Base-by-base conservation (phyloP, 228 moss, liverwort and hornwort species). In the Sphagnum fallax region DNA sequence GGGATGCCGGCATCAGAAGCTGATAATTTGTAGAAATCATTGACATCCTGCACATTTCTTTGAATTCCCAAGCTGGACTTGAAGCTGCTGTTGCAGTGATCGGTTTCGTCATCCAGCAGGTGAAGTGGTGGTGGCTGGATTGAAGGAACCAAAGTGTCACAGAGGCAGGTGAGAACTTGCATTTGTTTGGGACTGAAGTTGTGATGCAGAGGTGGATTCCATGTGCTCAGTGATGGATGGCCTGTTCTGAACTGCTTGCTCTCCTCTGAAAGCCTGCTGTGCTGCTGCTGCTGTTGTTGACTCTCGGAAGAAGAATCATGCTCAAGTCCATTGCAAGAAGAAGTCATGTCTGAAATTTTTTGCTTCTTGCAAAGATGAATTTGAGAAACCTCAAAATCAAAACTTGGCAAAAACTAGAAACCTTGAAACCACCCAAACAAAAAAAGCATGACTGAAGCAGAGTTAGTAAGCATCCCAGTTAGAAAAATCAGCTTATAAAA, bases 61-160 rank as follows among this genome's bases (percentile, higher is more conserved):
- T 49, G 67, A 16, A 69, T 80, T 80, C n/a, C 75, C 75, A 4
- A 32, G 32, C 32, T 32, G 2, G 32, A 32, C 32, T 32, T 32
- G 10, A 55, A 68, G 66, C 53, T 81, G 74, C 52, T 68, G 7
- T 5, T 18, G 7, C 16, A 11, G 15, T 47, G 13, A 4, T 14
- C 52, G 47, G 47, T 64, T 11, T 53, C 65, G 0, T 5, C 51
- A 18, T 3, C 32, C 32, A 32, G 32, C 32, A 0, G 2, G 32
- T 32, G 32, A 32, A 32, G 32, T 32, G 32, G 59, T 57, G 71
- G 82, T 50, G 82, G 68, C 11, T 78, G 68, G 50, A 93, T 71
- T 0, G 93, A 83, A 16, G 93, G 93, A 62, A 93, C 80, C 0
- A 97, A 52, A 5, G 90, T 72, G 51, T 90, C 88, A 73, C 96